Conservation (phyloP, 805 yeast species). For the Ascoidea asiatica region DNA sequence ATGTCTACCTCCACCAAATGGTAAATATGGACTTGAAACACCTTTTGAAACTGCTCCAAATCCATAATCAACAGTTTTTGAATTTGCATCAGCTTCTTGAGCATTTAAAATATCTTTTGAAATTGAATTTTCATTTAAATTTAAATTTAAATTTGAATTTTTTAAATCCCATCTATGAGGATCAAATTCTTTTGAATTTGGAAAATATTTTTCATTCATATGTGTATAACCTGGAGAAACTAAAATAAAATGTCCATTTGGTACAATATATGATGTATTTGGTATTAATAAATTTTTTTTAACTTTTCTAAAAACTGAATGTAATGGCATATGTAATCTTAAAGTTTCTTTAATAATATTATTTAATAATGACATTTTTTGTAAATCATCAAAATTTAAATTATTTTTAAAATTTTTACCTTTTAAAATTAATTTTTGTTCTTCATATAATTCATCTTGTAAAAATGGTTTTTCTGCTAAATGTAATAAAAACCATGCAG, state of each 20-base stretch:
- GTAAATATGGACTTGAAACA: conserved; percentile 89
- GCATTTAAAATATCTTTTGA: too few species aligned
- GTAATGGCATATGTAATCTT: conserved; percentile 93
- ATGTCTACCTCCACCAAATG: conserved; percentile 99
- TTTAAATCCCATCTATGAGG: conserved; percentile 78
- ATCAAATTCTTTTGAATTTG: conserved; percentile 54
- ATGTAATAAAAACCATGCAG: conserved; percentile 89
- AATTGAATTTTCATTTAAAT: too few species aligned
- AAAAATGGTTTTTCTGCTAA: conserved; percentile 77
- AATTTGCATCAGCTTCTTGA: conserved; percentile 12
- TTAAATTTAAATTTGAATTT: conserved; percentile 19
- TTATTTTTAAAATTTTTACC: conserved; percentile 33
- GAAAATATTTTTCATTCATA: conserved; percentile 67
- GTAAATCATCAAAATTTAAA: conserved; percentile 70
- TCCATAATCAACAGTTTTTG: conserved; percentile 70
- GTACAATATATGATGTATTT: conserved; percentile 67
- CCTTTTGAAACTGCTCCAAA: conserved; percentile 94
- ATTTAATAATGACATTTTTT: conserved; percentile 68
- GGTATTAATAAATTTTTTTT: conserved; percentile 68
- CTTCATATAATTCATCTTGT: conserved; percentile 69
- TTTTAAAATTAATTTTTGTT: conserved; percentile 51
- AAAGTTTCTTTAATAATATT: conserved; percentile 84
- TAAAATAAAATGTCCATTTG: conserved; percentile 77
- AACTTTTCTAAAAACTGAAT: conserved; percentile 90
- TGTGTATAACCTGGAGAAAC: conserved; percentile 91